Conservation (phyloP, 768 basidiomycete species). For the Pleurotus eryngii region DNA sequence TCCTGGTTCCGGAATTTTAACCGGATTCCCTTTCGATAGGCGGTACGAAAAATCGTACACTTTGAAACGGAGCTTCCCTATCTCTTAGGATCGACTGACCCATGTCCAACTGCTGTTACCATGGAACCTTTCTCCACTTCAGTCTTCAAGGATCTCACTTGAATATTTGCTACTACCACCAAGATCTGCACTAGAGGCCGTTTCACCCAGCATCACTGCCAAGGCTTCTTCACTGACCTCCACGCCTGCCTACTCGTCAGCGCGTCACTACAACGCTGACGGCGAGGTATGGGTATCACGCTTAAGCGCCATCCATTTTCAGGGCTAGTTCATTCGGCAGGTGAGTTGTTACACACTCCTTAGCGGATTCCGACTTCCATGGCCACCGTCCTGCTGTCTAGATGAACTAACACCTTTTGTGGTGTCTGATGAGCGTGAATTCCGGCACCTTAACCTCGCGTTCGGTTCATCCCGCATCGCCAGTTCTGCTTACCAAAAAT, state of each 20-base stretch:
- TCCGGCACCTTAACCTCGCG: slow-evolving; percentile 74
- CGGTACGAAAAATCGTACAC: too few species aligned
- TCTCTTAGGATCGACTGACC: slow-evolving; percentile 83
- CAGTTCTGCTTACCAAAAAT: slow-evolving; percentile 75
- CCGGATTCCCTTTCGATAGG: too few species aligned
- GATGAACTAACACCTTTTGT: slow-evolving; percentile 84
- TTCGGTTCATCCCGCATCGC: slow-evolving; percentile 71
- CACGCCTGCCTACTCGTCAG: slow-evolving; percentile 77
- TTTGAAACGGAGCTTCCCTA: too few species aligned
- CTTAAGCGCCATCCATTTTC: slow-evolving; percentile 90
- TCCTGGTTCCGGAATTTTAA: too few species aligned
- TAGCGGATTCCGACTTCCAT: slow-evolving; percentile 85
- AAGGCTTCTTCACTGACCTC: slow-evolving; percentile 75
- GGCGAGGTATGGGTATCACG: slow-evolving; percentile 83
- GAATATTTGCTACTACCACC: slow-evolving; percentile 89
- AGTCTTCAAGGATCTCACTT: slow-evolving; percentile 85
- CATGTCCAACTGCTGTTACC: slow-evolving; percentile 85
- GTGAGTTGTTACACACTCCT: slow-evolving; percentile 39
- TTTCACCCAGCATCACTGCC: slow-evolving; percentile 72
- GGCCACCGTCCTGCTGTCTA: slow-evolving; percentile 87
- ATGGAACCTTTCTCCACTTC: slow-evolving; percentile 87
- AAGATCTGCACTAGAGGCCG: slow-evolving; percentile 84
- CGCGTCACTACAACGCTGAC: slow-evolving; percentile 67
- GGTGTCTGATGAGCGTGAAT: slow-evolving; percentile 83
- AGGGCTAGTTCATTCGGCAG: slow-evolving; percentile 90